Evolutionary conservation across 441 rosid genomes (phyloP).

Genomic region (Erodium trifolium): DNA sequence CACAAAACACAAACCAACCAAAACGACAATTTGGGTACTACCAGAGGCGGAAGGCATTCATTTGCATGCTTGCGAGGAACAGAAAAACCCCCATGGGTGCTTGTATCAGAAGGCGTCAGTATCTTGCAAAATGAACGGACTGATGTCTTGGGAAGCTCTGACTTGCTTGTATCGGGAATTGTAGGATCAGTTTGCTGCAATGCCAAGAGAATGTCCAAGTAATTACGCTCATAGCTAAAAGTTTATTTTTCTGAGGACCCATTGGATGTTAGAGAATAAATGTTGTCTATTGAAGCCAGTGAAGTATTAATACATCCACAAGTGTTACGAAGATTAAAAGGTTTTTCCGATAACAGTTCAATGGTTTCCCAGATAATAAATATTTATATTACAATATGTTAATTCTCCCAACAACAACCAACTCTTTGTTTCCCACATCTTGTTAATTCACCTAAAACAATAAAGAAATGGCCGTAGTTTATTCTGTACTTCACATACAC

Average conservation of each 20-base stretch:
- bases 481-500: too few species aligned
- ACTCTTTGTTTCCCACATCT: neutral
- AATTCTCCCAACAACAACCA: too few species aligned
- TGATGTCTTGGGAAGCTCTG: slow-evolving; percentile 41
- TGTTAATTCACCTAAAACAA: neutral
- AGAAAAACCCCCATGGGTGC: slow-evolving; percentile 93
- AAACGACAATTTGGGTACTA: slow-evolving; percentile 17
- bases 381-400: too few species aligned
- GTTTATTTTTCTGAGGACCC: neutral
- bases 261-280: too few species aligned
- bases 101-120: slow-evolving; percentile 22
- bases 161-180: slow-evolving; percentile 42
- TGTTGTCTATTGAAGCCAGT: too few species aligned
- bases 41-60: slow-evolving; percentile 80
- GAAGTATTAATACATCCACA: neutral
- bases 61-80: slow-evolving; percentile 89
- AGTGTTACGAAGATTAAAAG: neutral
- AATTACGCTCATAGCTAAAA: neutral
- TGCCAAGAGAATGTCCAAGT: neutral
- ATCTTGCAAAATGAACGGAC: slow-evolving; percentile 78
- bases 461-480: too few species aligned
- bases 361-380: neutral
- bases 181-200: slow-evolving; percentile 55
- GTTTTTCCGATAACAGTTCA: neutral
- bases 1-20: neutral